Conservation (phyloP, 345 rosid genomes). For the Pseudoturritis turrita region DNA sequence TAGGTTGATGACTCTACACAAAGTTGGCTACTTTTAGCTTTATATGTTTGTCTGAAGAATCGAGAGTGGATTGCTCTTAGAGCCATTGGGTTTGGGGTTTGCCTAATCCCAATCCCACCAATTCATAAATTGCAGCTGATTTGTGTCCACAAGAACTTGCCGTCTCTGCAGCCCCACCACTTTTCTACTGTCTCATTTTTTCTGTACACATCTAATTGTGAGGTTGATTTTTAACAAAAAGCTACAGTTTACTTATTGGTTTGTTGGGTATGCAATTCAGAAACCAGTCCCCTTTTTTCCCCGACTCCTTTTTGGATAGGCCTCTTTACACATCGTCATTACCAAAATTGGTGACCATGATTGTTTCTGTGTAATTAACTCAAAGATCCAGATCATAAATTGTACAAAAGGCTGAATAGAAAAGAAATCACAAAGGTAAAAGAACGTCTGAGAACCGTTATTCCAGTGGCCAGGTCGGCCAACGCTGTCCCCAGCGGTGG, state of each 20-base stretch:
- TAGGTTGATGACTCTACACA: background rate
- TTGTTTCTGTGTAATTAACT: background rate
- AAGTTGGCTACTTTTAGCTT: background rate
- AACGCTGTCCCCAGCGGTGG: background rate
- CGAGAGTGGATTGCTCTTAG: background rate
- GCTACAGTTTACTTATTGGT: background rate
- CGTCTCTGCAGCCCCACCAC: background rate
- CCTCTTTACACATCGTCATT: background rate
- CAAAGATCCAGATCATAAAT: background rate
- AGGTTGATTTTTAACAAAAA: background rate
- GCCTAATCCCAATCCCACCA: background rate
- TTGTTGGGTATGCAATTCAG: background rate
- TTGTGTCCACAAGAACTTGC: background rate
- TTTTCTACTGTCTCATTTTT: background rate
- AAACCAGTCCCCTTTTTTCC: background rate
- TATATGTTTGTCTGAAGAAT: background rate
- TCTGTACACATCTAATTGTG: background rate
- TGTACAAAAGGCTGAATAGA: no score
- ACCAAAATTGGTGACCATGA: background rate
- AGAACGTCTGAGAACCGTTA: no score
- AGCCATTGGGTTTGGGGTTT: background rate
- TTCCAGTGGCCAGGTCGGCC: no score
- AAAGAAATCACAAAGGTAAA: no score
- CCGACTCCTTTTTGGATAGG: background rate
- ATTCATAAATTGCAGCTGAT: background rate